Base-by-base conservation (phyloP, 2,329 filamentous ascomycete genomes). In the Verticillium tricorpus region DNA sequence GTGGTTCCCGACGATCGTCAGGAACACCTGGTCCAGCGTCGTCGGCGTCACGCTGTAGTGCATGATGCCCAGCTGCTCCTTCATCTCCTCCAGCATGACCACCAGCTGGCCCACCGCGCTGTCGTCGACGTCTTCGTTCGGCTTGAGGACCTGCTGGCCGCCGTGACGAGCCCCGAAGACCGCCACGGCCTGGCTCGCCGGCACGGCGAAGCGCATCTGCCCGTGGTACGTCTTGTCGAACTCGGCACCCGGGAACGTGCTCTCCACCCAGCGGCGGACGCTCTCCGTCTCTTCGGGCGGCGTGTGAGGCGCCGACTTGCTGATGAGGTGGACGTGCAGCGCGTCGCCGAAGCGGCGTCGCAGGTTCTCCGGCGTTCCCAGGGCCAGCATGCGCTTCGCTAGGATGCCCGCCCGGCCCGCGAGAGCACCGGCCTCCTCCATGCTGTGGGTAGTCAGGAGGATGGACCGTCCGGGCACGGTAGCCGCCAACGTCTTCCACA, bases 351-450 rank as follows among this genome's bases (percentile, higher is more conserved):
- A 93, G 60, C 88, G 86, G 55, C 83, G 82, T 8, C 93, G 83
- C 3, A 97, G 80, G 62, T 88, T 79, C 37, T 92, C 87, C 0
- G 88, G 89, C 0, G 88, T 90, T 4, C 93, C 93, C 9, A 95
- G 81, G 0, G 93, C 93, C 25, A 97, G 81, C 92, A 97, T 96
- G 35, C 88, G 84, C 67, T 86, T 85, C 9, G 93, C 91, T 76
- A 98, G 87, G 67, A 98, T 97, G 14, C 92, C 94, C 0, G 90
- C 92, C 1, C 92, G 84, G 34, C 87, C 87, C 0, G 93, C 93
- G 2, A 98, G 81, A 1, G 93, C 93, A 70, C 96, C 92, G 0
- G 93, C 94, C 76, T 97, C 94, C 73, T 97, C 93, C 93, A 97
- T 97, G 57, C 87, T 91, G 74, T 98, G 94, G 0, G 94, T 97